Conservation (phyloP, 2,329 filamentous ascomycete species). For the Onygena corvina region DNA sequence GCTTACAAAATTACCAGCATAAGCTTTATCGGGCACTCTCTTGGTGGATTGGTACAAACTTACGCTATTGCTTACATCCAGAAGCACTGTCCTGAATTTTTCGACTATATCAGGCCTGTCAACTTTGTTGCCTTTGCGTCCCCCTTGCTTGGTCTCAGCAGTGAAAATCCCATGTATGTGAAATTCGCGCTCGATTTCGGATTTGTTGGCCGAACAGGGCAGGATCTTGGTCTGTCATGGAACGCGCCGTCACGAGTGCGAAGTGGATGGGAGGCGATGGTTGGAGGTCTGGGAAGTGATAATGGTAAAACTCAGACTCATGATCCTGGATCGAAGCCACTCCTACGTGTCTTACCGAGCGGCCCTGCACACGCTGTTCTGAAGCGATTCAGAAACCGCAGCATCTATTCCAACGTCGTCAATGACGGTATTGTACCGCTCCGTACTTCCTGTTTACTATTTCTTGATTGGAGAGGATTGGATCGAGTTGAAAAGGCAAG, state of each 20-base stretch:
- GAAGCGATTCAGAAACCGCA: conserved; percentile 78
- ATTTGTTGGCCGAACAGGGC: conserved; percentile 85
- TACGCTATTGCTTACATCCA: conserved; percentile 95
- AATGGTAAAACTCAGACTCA: conserved; percentile 42
- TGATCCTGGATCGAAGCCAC: conserved; percentile 73
- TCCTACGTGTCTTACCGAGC: conserved; percentile 78
- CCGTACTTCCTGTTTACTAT: conserved; percentile 88
- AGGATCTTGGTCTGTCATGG: conserved; percentile 92
- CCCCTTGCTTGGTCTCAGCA: conserved; percentile 81
- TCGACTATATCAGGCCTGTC: conserved; percentile 69
- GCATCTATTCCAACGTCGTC: conserved; percentile 91
- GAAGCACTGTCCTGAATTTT: conserved; percentile 87
- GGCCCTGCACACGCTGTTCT: conserved; percentile 81
- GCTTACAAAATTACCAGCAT: conserved; percentile 84
- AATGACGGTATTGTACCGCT: conserved; percentile 95
- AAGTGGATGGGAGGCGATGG: conserved; percentile 79
- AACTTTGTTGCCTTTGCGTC: conserved; percentile 85
- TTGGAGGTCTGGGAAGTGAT: conserved; percentile 63
- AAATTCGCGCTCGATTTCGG: conserved; percentile 95
- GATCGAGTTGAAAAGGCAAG: conserved; percentile 89
- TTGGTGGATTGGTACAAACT: conserved; percentile 80
- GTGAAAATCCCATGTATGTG: conserved; percentile 94
- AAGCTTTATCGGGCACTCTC: conserved; percentile 84
- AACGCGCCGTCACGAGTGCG: conserved; percentile 71
- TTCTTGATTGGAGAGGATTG: conserved; percentile 90